Evolutionary conservation across 495 filamentous ascomycete genomes (phyloP).

Genomic region (Podospora anserina): DNA sequence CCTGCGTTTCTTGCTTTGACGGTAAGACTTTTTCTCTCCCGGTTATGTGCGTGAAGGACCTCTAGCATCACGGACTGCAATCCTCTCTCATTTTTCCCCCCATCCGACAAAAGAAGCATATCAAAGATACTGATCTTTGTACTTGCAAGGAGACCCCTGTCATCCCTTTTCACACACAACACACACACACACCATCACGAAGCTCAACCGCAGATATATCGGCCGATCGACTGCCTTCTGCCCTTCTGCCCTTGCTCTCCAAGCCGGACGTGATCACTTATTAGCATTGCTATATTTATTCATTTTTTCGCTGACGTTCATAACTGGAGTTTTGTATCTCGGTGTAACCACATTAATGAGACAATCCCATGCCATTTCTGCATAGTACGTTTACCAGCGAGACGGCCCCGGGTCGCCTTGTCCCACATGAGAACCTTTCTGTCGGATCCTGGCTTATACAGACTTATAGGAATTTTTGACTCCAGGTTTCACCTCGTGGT

Average conservation of each 20-base stretch:
- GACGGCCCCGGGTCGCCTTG: constrained; percentile 1
- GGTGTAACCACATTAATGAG: not conserved
- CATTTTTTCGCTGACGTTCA: not conserved
- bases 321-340: not conserved
- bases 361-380: constrained; percentile 6
- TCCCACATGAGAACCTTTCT: not conserved
- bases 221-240: not conserved
- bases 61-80: not conserved
- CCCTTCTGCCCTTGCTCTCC: not conserved
- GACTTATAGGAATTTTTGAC: not conserved
- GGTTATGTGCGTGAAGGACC: not conserved
- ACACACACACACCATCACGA: no score
- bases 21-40: not conserved
- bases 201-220: not conserved
- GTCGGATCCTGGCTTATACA: not conserved
- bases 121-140: not conserved
- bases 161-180: not conserved
- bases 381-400: constrained; percentile 4
- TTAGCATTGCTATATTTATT: not conserved
- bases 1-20: not conserved
- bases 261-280: not conserved
- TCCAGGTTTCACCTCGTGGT: not conserved
- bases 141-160: not conserved
- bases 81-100: not conserved
- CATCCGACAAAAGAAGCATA: not conserved